These are phyloP conservation scores for Pythium scleroteichum DNA, from an alignment of 352 stramenopile genomes.

Conservation along the genomic window DNA sequence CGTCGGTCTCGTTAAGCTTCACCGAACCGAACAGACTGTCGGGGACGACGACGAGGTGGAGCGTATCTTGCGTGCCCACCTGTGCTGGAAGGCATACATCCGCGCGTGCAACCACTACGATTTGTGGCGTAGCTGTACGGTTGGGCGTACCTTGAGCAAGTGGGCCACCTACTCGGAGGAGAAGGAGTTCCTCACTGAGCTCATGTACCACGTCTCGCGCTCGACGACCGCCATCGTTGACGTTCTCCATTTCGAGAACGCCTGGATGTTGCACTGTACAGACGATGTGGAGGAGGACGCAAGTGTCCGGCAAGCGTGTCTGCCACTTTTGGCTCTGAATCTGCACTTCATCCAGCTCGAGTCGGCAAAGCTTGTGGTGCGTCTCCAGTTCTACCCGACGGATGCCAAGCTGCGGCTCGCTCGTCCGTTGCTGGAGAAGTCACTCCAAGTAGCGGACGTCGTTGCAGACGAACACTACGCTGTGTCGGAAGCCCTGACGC, in stretches of 20 bases:
- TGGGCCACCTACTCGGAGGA: constrained; percentile 68
- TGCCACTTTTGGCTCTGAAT: constrained; percentile 71
- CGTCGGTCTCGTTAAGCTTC: constrained; percentile 57
- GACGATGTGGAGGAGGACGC: constrained; percentile 45
- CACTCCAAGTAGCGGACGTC: constrained; percentile 71
- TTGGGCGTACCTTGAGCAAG: constrained; percentile 13
- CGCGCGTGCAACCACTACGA: constrained; percentile 67
- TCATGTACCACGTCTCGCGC: constrained; percentile 76
- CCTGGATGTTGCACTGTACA: constrained; percentile 64
- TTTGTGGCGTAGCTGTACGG: constrained; percentile 65
- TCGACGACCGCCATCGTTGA: constrained; percentile 55
- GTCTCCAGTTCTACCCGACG: constrained; percentile 66
- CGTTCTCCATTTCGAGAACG: constrained; percentile 78
- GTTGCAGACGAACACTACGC: constrained; percentile 79
- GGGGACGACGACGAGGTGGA: constrained; percentile 54
- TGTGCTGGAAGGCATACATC: constrained; percentile 79
- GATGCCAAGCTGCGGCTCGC: constrained; percentile 58
- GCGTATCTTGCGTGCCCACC: constrained; percentile 49
- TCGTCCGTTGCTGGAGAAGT: constrained; percentile 65
- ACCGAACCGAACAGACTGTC: constrained; percentile 42
- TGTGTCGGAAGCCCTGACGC: constrained; percentile 58
- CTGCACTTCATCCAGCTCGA: constrained; percentile 80
- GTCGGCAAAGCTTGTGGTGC: constrained; percentile 68
- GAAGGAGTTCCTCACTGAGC: constrained; percentile 68
- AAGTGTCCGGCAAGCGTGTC: constrained; percentile 49